Evolutionary conservation across 495 filamentous ascomycete species (phyloP).

Genomic region (Barbatosphaeria neglecta): DNA sequence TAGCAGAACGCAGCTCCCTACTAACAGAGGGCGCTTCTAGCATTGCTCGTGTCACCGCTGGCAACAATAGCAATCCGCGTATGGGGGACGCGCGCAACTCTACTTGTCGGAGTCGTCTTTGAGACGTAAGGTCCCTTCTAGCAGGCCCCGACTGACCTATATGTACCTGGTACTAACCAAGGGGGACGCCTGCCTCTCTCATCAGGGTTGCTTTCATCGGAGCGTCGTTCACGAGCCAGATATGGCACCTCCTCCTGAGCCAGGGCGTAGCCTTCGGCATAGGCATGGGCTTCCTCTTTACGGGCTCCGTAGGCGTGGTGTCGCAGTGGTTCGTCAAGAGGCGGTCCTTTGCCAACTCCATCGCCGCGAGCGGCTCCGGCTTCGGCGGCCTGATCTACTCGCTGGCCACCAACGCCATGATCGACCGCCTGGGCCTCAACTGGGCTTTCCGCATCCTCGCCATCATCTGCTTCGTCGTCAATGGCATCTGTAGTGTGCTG

Average conservation of each 20-base stretch:
- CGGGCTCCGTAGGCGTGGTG: constrained; percentile 54
- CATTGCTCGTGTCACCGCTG: constrained; percentile 53
- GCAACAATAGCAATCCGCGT: constrained; percentile 47
- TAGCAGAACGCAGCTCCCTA: no score
- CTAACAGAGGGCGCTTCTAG: constrained; percentile 33
- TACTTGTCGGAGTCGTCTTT: constrained; percentile 50
- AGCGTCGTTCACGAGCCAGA: constrained; percentile 53
- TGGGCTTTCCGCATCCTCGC: constrained; percentile 65
- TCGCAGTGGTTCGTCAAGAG: constrained; percentile 70
- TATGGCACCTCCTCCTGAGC: constrained; percentile 65
- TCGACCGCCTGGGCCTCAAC: constrained; percentile 44
- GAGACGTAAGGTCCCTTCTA: constrained; percentile 40
- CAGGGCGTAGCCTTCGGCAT: constrained; percentile 69
- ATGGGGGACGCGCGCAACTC: constrained; percentile 41
- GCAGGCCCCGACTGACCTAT: no score
- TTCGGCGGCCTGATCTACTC: constrained; percentile 58
- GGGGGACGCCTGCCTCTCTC: no score
- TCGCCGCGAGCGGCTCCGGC: constrained; percentile 62
- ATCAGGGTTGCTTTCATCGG: constrained; percentile 48
- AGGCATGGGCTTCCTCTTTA: constrained; percentile 69
- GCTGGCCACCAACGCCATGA: constrained; percentile 46
- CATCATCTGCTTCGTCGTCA: constrained; percentile 46
- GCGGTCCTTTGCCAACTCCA: constrained; percentile 61
- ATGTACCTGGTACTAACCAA: no score
- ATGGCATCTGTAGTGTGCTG: constrained; percentile 43